phyloP scores from a whole-genome alignment of 2,329 filamentous ascomycete species.

The Coniochaeta prunicola region DNA sequence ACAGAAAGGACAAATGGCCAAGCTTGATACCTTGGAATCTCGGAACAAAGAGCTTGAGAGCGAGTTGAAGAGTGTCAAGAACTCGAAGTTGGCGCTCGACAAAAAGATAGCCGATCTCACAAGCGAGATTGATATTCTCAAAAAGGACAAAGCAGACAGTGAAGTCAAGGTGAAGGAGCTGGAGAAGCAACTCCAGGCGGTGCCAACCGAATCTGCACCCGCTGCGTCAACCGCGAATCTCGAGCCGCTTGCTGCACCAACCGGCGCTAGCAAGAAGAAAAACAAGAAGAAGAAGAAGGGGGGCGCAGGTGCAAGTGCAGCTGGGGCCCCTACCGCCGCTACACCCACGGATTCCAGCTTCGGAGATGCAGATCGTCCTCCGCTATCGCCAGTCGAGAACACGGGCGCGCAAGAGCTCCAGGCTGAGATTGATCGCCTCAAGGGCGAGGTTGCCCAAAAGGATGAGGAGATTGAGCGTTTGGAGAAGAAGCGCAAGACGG shows the following conservation, averaged over 20 bases:
- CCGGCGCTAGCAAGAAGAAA: slow-evolving; percentile 47
- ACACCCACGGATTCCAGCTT: slow-evolving; percentile 31
- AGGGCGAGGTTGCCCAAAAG: slow-evolving; percentile 50
- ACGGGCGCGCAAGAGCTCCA: slow-evolving; percentile 18
- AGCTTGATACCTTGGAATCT: slow-evolving; percentile 25
- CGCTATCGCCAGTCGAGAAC: slow-evolving; percentile 20
- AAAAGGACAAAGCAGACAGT: slow-evolving; percentile 28
- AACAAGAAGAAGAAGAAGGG: slow-evolving; percentile 89
- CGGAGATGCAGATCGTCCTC: slow-evolving; percentile 23
- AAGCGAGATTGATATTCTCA: slow-evolving; percentile 33
- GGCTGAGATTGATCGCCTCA: slow-evolving; percentile 41
- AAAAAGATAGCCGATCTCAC: slow-evolving; percentile 37
- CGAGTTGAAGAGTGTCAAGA: slow-evolving; percentile 26
- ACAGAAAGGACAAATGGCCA: slow-evolving; percentile 25
- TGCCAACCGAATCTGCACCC: slow-evolving; percentile 13
- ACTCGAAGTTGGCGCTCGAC: slow-evolving; percentile 33
- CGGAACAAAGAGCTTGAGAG: slow-evolving; percentile 29
- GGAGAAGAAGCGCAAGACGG: slow-evolving; percentile 61
- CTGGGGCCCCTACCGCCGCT: slow-evolving; percentile 16
- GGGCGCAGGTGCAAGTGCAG: slow-evolving; percentile 34
- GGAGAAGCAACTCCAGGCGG: slow-evolving; percentile 24
- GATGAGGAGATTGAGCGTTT: slow-evolving; percentile 67
- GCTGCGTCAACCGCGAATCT: slow-evolving; percentile 7
- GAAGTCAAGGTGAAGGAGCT: slow-evolving; percentile 34
- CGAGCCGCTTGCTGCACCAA: slow-evolving; percentile 13